A percentile compares a stretch with the other conserved stretches of the same genome.
Evolutionary conservation across 176 grass and related monocot species (phyloP).

Genomic region (Oryza glumipatula): DNA sequence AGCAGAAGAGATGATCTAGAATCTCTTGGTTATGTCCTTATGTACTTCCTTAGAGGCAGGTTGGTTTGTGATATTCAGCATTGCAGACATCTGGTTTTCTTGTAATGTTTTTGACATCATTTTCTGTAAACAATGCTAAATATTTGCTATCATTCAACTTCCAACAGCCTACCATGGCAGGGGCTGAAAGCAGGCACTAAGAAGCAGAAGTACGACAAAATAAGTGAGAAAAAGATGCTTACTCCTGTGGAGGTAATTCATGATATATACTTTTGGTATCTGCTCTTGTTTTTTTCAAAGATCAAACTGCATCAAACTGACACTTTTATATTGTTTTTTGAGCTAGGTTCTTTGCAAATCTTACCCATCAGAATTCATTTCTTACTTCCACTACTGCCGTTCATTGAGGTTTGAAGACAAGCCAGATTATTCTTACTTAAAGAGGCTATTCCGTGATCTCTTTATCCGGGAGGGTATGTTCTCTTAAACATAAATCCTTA

Average conservation of each 20-base stretch:
- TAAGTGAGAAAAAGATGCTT: conserved; percentile 90
- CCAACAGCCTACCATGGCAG: conserved; percentile 76
- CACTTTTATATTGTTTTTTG: conserved; percentile 20
- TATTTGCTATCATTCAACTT: conserved; percentile 3
- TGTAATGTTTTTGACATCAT: neutral
- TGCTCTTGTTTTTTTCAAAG: neutral
- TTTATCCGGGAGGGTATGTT: conserved; percentile 72
- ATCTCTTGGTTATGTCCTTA: conserved; percentile 84
- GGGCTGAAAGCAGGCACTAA: conserved; percentile 86
- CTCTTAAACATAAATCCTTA: neutral
- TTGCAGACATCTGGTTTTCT: conserved; percentile 5
- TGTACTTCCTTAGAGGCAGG: conserved; percentile 93
- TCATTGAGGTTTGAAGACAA: conserved; percentile 86
- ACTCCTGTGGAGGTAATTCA: conserved; percentile 73
- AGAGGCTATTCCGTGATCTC: conserved; percentile 68
- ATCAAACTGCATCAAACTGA: neutral
- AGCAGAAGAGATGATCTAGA: conserved; percentile 87
- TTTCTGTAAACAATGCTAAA: neutral
- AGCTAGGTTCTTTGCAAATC: conserved; percentile 80
- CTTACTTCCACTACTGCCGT: conserved; percentile 83
- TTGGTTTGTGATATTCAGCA: conserved; percentile 33
- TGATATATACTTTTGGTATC: neutral
- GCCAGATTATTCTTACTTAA: conserved; percentile 83
- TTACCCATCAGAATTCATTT: conserved; percentile 72
- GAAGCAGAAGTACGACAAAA: conserved; percentile 90